phyloP scores from a whole-genome alignment of 2,329 filamentous ascomycete species.

The Hypomyces rosellus region DNA sequence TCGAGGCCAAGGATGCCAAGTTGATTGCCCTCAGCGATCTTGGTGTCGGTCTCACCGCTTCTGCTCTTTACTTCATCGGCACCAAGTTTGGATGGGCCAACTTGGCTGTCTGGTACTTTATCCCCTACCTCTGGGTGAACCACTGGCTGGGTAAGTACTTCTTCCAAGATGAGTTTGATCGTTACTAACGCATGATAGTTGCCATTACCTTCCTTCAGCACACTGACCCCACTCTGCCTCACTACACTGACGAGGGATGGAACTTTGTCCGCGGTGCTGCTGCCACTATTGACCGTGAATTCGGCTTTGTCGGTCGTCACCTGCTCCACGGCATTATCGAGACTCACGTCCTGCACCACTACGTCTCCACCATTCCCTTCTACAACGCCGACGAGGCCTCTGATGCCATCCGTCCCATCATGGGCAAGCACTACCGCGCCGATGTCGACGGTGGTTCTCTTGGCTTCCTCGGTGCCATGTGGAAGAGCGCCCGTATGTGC shows the following conservation, averaged over 20 bases:
- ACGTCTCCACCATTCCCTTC: slow-evolving; percentile 91
- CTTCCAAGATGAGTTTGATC: neutral
- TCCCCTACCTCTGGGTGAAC: slow-evolving; percentile 97
- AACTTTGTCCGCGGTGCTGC: slow-evolving; percentile 90
- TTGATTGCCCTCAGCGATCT: slow-evolving; percentile 82
- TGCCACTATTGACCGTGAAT: slow-evolving; percentile 94
- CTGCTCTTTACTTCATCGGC: slow-evolving; percentile 61
- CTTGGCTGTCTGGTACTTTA: slow-evolving; percentile 87
- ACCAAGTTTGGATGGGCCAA: slow-evolving; percentile 78
- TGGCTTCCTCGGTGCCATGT: slow-evolving; percentile 82
- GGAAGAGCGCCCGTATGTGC: slow-evolving; percentile 75
- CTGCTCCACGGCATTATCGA: slow-evolving; percentile 95
- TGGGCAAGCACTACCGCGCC: slow-evolving; percentile 91
- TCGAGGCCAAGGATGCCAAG: slow-evolving; percentile 84
- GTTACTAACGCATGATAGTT: slow-evolving; percentile 45
- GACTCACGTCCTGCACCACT: slow-evolving; percentile 97
- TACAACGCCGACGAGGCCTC: slow-evolving; percentile 93
- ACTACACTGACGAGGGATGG: slow-evolving; percentile 84
- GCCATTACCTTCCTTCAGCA: slow-evolving; percentile 97
- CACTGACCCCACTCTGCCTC: slow-evolving; percentile 88
- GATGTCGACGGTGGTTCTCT: slow-evolving; percentile 69
- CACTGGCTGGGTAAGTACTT: slow-evolving; percentile 85
- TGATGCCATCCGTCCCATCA: slow-evolving; percentile 88
- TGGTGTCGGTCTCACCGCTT: slow-evolving; percentile 60
- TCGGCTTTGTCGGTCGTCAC: slow-evolving; percentile 87